phyloP scores from a whole-genome alignment of 2,329 filamentous ascomycete genomes.

The Botrytis squamosa region DNA sequence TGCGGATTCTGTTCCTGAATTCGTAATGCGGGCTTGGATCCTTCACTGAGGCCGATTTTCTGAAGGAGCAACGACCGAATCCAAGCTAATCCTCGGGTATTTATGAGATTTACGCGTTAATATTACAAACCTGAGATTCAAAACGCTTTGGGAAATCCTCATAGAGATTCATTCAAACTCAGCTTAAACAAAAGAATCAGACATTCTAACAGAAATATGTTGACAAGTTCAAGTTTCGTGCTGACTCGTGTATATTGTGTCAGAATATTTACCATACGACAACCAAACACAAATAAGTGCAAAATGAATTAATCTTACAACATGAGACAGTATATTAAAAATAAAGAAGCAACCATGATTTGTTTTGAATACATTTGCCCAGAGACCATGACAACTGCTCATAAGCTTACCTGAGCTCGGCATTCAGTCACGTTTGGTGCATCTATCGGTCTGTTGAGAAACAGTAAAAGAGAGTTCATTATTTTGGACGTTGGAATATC shows the following conservation, averaged over 20 bases:
- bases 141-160: too few species aligned
- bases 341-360: background rate
- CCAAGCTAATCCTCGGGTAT: background rate
- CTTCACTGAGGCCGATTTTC: background rate
- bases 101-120: too few species aligned
- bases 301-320: background rate
- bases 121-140: too few species aligned
- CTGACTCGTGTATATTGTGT: background rate
- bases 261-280: background rate
- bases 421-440: background rate
- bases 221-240: background rate
- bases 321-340: background rate
- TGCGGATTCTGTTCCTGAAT: background rate
- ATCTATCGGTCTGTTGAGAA: background rate
- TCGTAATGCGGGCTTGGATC: background rate
- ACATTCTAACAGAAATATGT: background rate
- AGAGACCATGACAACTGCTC: background rate
- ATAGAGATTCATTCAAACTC: background rate
- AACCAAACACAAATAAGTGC: background rate
- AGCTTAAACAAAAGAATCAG: background rate
- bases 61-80: background rate
- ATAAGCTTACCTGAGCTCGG: background rate
- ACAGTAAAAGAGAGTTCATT: background rate
- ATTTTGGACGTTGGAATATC: background rate
- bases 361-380: background rate